phyloP scores from a whole-genome alignment of 2,329 filamentous ascomycete genomes.

The Pseudocercospora vitis region DNA sequence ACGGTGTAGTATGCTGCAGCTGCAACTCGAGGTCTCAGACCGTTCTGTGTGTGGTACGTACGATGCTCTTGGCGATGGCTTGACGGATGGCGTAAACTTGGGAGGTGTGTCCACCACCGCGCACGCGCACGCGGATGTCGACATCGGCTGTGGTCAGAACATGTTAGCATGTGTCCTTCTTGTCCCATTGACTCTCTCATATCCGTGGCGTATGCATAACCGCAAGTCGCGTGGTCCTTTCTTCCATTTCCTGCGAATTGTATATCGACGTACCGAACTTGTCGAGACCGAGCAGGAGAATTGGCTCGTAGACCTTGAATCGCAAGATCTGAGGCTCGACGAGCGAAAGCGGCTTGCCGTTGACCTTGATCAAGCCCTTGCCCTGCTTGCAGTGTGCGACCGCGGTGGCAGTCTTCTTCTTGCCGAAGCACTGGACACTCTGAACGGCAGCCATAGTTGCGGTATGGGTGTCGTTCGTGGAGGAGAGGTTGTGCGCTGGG shows the following conservation, averaged over 20 bases:
- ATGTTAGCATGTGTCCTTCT: constrained; percentile 24
- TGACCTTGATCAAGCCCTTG: constrained; percentile 96
- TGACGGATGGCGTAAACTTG: constrained; percentile 99
- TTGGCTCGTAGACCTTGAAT: constrained; percentile 99
- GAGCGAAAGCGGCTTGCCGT: constrained; percentile 91
- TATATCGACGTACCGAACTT: constrained; percentile 69
- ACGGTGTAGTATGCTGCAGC: constrained; percentile 9
- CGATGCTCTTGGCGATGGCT: constrained; percentile 95
- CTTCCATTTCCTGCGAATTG: background rate
- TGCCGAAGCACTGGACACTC: constrained; percentile 90
- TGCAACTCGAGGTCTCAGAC: constrained; percentile 11
- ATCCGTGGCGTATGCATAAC: too few species aligned
- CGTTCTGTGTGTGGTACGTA: constrained; percentile 37
- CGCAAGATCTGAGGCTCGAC: constrained; percentile 95
- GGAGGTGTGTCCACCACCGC: constrained; percentile 95
- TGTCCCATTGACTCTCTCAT: too few species aligned
- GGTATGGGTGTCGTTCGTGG: constrained; percentile 19
- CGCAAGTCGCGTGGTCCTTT: background rate
- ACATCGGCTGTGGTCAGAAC: constrained; percentile 60
- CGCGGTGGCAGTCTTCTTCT: constrained; percentile 67
- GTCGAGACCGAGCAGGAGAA: constrained; percentile 95
- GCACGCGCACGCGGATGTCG: constrained; percentile 95
- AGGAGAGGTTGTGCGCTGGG: background rate
- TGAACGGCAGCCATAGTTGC: constrained; percentile 65
- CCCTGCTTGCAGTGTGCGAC: constrained; percentile 92